Percentiles rank a stretch among this genome's conserved stretches.
phyloP scores from a whole-genome alignment of 257 asterid species.

The Anisodus acutangulus region DNA sequence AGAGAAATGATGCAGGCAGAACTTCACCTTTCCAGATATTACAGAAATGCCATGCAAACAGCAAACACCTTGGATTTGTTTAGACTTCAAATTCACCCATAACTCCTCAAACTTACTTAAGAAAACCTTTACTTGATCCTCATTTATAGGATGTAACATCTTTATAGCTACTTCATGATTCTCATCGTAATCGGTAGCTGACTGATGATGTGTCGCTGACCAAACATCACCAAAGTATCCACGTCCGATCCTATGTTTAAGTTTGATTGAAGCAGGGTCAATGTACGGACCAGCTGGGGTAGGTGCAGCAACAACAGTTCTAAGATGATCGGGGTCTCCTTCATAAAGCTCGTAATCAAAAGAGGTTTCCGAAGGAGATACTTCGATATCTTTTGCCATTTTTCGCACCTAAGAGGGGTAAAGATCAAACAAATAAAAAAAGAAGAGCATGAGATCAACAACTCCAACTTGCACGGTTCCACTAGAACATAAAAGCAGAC shows the following conservation, averaged over 20 bases:
- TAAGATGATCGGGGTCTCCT: slow-evolving; percentile 54
- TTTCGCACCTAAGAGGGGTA: background rate
- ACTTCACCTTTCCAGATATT: slow-evolving; percentile 48
- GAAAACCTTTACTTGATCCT: slow-evolving; percentile 45
- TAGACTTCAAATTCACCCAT: slow-evolving; percentile 49
- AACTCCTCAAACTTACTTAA: slow-evolving; percentile 45
- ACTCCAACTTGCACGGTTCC: background rate
- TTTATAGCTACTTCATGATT: slow-evolving; percentile 69
- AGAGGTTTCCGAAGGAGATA: slow-evolving; percentile 28
- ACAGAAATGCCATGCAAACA: slow-evolving; percentile 69
- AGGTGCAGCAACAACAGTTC: slow-evolving; percentile 43
- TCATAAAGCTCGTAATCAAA: slow-evolving; percentile 51
- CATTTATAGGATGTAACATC: slow-evolving; percentile 55
- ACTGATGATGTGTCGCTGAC: slow-evolving; percentile 70
- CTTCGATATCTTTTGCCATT: slow-evolving; percentile 39
- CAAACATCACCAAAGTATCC: slow-evolving; percentile 74
- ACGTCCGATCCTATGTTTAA: slow-evolving; percentile 65
- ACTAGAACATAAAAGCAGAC: background rate
- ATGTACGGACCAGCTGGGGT: slow-evolving; percentile 36
- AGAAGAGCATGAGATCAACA: background rate
- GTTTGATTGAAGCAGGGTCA: slow-evolving; percentile 55
- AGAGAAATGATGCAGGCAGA: slow-evolving; percentile 11
- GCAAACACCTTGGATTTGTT: slow-evolving; percentile 53
- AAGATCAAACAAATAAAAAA: background rate
- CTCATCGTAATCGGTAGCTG: slow-evolving; percentile 59